These are phyloP conservation scores for Excoecaria cochinchinensis DNA, from an alignment of 345 rosid species.

Conservation along the genomic window DNA sequence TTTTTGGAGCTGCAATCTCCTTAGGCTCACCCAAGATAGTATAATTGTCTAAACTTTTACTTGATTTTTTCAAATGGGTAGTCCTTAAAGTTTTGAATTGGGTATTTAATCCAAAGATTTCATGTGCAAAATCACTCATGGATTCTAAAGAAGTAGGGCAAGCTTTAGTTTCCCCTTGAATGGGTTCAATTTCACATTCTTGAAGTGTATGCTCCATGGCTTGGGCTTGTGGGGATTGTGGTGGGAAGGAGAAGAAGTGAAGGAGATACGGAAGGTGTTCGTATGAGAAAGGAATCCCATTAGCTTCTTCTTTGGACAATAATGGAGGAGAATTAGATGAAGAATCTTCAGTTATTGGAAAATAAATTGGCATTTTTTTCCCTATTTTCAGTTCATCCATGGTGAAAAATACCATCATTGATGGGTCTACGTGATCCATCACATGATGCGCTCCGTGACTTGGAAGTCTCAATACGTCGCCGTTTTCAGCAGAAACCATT, in stretches of 20 bases:
- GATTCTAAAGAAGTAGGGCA: conserved; percentile 53
- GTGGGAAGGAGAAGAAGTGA: conserved; percentile 28
- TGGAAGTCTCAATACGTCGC: neutral
- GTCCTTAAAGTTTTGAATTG: conserved; percentile 26
- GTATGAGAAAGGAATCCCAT: conserved; percentile 22
- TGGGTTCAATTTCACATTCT: conserved; percentile 33
- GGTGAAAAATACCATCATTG: conserved; percentile 41
- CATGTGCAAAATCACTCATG: conserved; percentile 39
- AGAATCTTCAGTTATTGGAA: conserved; percentile 28
- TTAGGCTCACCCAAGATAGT: conserved; percentile 22
- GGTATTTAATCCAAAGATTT: conserved; percentile 21
- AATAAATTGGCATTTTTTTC: conserved; percentile 29
- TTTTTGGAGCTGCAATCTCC: conserved; percentile 31
- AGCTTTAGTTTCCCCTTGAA: conserved; percentile 38
- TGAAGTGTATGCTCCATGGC: conserved; percentile 38
- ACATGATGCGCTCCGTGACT: neutral
- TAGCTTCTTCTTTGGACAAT: conserved; percentile 36
- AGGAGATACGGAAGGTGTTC: conserved; percentile 29
- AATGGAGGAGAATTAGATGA: conserved; percentile 31
- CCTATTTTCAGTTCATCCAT: conserved; percentile 35
- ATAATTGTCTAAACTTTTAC: conserved; percentile 32
- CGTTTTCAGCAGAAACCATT: neutral
- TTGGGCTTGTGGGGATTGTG: conserved; percentile 33
- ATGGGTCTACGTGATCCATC: neutral
- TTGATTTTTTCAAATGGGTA: conserved; percentile 20